Conservation (phyloP, 2,329 filamentous ascomycete genomes). For the Chaetomium olivaceum region DNA sequence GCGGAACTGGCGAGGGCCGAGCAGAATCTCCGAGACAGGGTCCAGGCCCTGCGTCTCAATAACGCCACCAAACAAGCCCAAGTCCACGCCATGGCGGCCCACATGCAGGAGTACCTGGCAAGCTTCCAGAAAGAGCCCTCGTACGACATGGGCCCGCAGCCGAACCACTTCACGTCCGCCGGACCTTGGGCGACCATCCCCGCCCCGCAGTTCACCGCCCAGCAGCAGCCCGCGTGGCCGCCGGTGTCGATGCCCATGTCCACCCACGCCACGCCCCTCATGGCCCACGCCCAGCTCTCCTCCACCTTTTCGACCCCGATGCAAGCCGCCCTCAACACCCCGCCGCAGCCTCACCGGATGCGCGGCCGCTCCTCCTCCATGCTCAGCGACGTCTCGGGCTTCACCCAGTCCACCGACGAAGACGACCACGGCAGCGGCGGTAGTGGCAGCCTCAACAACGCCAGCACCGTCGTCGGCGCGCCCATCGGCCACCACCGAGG, state of each 20-base stretch:
- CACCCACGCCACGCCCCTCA: constrained; percentile 36
- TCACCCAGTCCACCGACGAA: constrained; percentile 62
- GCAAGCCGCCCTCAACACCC: constrained; percentile 25
- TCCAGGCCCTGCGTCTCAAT: constrained; percentile 40
- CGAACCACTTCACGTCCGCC: constrained; percentile 26
- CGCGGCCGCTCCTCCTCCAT: constrained; percentile 65
- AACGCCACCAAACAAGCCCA: constrained; percentile 46
- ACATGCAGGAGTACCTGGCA: constrained; percentile 46
- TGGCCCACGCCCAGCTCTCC: constrained; percentile 25
- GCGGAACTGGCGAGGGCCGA: constrained; percentile 50
- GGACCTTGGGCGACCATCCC: constrained; percentile 29
- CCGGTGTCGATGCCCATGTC: constrained; percentile 38
- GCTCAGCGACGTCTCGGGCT: constrained; percentile 67
- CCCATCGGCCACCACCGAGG: constrained; percentile 5
- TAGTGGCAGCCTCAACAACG: constrained; percentile 32
- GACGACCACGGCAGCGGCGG: constrained; percentile 42
- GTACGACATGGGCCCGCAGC: constrained; percentile 37
- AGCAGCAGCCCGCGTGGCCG: constrained; percentile 43
- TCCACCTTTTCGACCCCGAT: constrained; percentile 25
- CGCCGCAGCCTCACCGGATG: constrained; percentile 41
- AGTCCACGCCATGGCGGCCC: constrained; percentile 39
- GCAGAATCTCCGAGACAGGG: constrained; percentile 44
- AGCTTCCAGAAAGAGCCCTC: constrained; percentile 45
- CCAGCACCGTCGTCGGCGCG: constrained; percentile 27
- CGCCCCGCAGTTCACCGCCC: constrained; percentile 42